These are phyloP conservation scores for Candida silvicultrix DNA, from an alignment of 805 yeast genomes.

Conservation along the genomic window DNA sequence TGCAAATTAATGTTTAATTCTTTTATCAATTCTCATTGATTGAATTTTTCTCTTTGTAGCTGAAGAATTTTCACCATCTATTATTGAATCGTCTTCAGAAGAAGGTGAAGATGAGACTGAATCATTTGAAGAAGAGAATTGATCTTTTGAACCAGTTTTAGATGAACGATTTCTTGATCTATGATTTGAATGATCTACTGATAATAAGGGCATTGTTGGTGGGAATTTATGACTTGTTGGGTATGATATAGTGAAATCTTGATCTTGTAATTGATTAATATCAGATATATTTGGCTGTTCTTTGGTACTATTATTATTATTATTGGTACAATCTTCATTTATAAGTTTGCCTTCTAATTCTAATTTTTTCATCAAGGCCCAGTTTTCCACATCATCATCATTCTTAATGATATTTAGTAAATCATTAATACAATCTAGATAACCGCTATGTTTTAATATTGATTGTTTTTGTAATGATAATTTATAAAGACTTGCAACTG, in stretches of 20 bases:
- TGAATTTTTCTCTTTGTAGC: neutral
- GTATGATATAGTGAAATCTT: conserved; percentile 11
- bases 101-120: neutral
- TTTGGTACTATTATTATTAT: no score
- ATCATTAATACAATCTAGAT: conserved; percentile 56
- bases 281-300: no score
- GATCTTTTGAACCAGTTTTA: no score
- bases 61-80: neutral
- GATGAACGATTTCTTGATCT: neutral
- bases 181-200: conserved; percentile 1
- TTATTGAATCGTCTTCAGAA: neutral
- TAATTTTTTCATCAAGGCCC: conserved; percentile 43
- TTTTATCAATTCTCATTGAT: neutral
- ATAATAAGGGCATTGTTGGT: conserved; percentile 15
- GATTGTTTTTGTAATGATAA: conserved; percentile 44
- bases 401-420: conserved; percentile 35
- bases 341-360: conserved; percentile 27
- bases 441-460: conserved; percentile 48
- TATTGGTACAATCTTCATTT: no score
- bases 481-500: conserved; percentile 61
- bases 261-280: conserved; percentile 8
- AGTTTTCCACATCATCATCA: conserved; percentile 39
- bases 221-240: conserved; percentile 14
- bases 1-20: neutral
- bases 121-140: no score